phyloP scores from a whole-genome alignment of 2,329 filamentous ascomycete species.

The Colletotrichum paranaense region DNA sequence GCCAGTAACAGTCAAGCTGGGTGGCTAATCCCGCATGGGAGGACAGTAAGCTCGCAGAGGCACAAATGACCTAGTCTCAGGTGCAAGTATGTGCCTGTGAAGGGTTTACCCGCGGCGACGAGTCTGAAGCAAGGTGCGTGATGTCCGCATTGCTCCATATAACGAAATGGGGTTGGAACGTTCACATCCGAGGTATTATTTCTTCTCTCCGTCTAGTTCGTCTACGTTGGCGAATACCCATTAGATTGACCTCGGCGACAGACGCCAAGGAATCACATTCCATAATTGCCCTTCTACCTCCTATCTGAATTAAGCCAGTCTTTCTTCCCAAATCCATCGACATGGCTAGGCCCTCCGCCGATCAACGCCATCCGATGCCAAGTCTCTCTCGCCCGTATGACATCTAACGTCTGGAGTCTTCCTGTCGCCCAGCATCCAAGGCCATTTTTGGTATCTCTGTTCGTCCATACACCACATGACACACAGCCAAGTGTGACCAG shows the following conservation, averaged over 20 bases:
- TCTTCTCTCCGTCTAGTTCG: conserved; percentile 11
- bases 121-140: too few species aligned
- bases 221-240: not conserved
- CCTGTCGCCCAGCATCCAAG: conserved; percentile 3
- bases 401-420: not conserved
- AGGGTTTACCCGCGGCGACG: too few species aligned
- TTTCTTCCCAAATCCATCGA: not conserved
- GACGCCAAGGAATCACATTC: not conserved
- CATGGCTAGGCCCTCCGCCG: not conserved
- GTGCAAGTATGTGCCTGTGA: too few species aligned
- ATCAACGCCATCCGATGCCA: conserved; percentile 1
- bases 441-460: conserved; percentile 18
- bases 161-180: too few species aligned
- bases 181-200: conserved; percentile 2
- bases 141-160: too few species aligned
- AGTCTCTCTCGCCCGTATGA: conserved; percentile 7
- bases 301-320: not conserved
- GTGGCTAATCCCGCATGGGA: conserved; percentile 1
- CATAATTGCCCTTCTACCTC: not conserved
- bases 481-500: conserved; percentile 3
- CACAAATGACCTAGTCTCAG: not conserved
- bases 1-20: conserved; percentile 3
- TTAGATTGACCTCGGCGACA: not conserved
- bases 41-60: not conserved
- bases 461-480: conserved; percentile 8